Percentiles rank a stretch among this genome's conserved stretches.
phyloP scores from a whole-genome alignment of 805 yeast species.

The Myxozyma mucilagina region DNA sequence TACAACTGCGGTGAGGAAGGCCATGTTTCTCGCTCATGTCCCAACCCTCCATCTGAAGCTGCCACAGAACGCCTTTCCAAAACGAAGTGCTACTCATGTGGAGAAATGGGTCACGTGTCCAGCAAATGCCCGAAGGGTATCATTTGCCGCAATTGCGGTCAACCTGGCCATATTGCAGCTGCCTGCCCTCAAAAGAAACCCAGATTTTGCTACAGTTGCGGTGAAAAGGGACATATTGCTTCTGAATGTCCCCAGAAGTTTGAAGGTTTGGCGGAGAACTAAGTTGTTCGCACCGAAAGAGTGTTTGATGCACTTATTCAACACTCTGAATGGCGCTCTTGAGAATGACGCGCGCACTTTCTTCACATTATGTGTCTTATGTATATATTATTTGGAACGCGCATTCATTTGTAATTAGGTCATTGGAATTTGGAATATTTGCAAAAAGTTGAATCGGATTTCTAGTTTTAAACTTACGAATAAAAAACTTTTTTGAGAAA shows the following conservation, averaged over 20 bases:
- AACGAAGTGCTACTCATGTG: not conserved
- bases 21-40: not conserved
- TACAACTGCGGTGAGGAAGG: conserved; percentile 3
- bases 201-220: not conserved
- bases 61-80: not conserved
- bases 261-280: not conserved
- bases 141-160: not conserved
- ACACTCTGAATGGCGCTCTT: too few relatives aligned
- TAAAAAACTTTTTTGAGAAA: not conserved
- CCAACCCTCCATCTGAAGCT: not conserved
- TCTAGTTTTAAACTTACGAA: too few relatives aligned
- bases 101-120: not conserved
- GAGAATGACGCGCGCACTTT: too few relatives aligned
- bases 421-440: not conserved
- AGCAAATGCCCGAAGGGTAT: not conserved
- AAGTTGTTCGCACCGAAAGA: not conserved
- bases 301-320: too few relatives aligned
- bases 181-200: not conserved
- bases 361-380: too few relatives aligned
- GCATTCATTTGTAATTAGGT: too few relatives aligned
- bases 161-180: not conserved
- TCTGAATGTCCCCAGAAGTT: not conserved
- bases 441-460: not conserved
- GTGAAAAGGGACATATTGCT: conserved; percentile 3
- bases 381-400: too few relatives aligned